Evolutionary conservation across 139 green algal species (phyloP), one percentile per base, ranked within the genome.

Genomic region (Chloropicon primus): DNA sequence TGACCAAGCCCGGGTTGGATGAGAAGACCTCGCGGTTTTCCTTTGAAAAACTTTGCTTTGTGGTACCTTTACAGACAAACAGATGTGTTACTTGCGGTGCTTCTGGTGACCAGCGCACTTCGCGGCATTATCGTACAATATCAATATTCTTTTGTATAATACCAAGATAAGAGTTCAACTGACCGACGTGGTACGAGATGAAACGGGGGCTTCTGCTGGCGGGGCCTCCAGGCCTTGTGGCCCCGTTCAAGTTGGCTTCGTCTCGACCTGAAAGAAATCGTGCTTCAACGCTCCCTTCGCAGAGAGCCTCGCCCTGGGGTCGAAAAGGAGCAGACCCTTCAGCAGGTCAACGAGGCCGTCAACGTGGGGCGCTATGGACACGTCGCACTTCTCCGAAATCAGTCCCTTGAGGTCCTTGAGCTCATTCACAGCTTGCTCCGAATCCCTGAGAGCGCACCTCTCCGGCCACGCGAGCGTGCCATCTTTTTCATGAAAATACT

Each of bases 201-300:
- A n/a, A n/a, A n/a, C n/a, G n/a, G n/a, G n/a, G n/a, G n/a, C n/a
- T n/a, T n/a, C n/a, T n/a, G n/a, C n/a, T n/a, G n/a, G n/a, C n/a
- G n/a, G n/a, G n/a, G n/a, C n/a, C n/a, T n/a, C n/a, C n/a, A n/a
- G n/a, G n/a, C n/a, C n/a, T n/a, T n/a, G n/a, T n/a, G n/a, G n/a
- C n/a, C n/a, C n/a, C n/a, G n/a, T n/a, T n/a, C n/a, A n/a, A n/a
- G 41, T 5, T 62, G 41, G 41, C 41, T 62, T 62, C 10, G 41
- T 17, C 41, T 62, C 10, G 10, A 62, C 41, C 41, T 62, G 10
- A 62, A 97, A 93, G 80, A 97, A 98, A 27, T 85, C 81, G 82
- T 97, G 93, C 26, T 80, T 72, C 26, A 98, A 87, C 2, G 91
- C 91, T 76, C 92, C 80, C 2, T 73, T 76, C 0, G 93, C 91